Base-by-base conservation (phyloP, 495 filamentous ascomycete genomes). In the Penicillium bovifimosum region DNA sequence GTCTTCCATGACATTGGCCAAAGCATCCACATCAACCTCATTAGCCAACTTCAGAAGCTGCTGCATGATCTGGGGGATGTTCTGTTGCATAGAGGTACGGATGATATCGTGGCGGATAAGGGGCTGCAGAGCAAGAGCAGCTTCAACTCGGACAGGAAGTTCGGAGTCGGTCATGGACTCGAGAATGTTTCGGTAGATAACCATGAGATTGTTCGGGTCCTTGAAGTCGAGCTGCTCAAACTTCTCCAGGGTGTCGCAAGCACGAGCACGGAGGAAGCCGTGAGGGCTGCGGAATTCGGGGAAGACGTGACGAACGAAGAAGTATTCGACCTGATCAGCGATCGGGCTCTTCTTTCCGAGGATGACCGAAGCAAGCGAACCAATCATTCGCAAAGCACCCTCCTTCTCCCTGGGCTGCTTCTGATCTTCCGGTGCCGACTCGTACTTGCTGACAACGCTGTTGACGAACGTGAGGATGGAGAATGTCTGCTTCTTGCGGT, bases 51-150 rank as follows among this genome's bases (percentile, higher is more conserved):
- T 97, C 28, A 98, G 79, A 13, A 98, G 76, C 69, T 97, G 91
- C 70, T 98, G 93, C 93, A 98, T 98, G 65, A 98, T 96, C 62
- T 95, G 91, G n/a, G 95, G 91, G 48, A 98, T 98, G 68, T 90
- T 96, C 62, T 92, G 83, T 71, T 96, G 90, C 95, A 98, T 97
- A 56, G 85, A 90, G 16, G 80, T 84, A 26, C 91, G 86, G 61
- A 98, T 96, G 53, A 91, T 79, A 53, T 97, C 91, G 70, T 98
- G 93, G 45, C 93, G 81, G 56, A 98, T 97, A 41, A 98, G 76
- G 27, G 95, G 92, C 68, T 98, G 93, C 31, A 98, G 76, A 36
- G 93, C 95, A 42, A 98, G 83, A 27, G 93, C 90, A 11, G 93
- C 93, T 61, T 95, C 92, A 16, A 98, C 95, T 41, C 93, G 83